Evolutionary conservation across 257 asterid genomes (phyloP), one percentile per base, ranked within the genome.

Genomic region (Gentiana dahurica): DNA sequence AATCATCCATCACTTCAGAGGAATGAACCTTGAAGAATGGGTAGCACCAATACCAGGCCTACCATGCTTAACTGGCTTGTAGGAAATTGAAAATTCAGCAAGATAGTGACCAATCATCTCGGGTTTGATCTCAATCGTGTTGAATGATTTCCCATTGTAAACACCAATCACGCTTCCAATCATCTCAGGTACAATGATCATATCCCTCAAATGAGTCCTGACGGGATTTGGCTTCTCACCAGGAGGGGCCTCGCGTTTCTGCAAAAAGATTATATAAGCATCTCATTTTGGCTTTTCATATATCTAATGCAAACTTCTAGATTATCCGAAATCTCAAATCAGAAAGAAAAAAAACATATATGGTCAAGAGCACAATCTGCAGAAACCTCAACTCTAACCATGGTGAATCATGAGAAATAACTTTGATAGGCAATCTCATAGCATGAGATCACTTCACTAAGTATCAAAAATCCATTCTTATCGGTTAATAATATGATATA

Each of bases 1-100:
- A 4, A 48, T 5, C 48, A 34, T 12, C 32, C 1, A 38, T 75
- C 72, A 86, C 83, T 86, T 86, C 35, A 86, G 88, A 37, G 94
- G 94, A 64, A 86, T 86, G 69, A 86, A 86, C 75, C 95, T 74
- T 41, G 95, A 86, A 34, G 95, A 86, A 75, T 86, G 95, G 49
- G 95, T 86, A 6, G 95, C 95, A 66, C 94, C 95, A 62, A 86
- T 83, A 77, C 93, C 93, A 0, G 95, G 95, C 62, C 95, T 80
- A 45, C 95, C 95, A 15, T 86, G 95, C 82, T 83, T 86, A 34
- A 84, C 94, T 0, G 95, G 94, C 73, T 81, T 83, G 87, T 86
- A 86, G 5, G 87, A 78, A 35, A 86, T 83, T 0, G 94, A 86
- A 68, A 83, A 86, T 79, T 86, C 95, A 0, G 95, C 95, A 2